Base-by-base conservation (phyloP, 1,139 yeast genomes). In the Nematodospora anomalae region DNA sequence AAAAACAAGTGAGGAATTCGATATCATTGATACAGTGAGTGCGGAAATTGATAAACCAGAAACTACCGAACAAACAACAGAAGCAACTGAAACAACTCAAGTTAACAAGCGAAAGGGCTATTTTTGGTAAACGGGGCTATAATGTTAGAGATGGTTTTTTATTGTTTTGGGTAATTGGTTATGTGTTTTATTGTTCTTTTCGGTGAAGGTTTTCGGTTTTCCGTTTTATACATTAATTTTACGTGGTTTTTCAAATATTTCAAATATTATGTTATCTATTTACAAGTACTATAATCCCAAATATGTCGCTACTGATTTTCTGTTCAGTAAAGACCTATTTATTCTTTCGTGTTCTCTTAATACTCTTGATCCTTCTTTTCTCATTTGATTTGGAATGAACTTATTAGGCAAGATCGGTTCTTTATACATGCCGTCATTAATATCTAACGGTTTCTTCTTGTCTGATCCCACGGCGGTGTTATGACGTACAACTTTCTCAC, bases 361-460 rank as follows among this genome's bases (percentile, higher is more conserved):
- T 49, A 59, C 53, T 60, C 69, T 39, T 49, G 55, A 65, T 67
- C 71, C 63, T 54, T 58, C 42, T 64, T 67, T 55, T 64, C 62
- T 70, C 37, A 71, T 52, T 30, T 60, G 65, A 46, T 69, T 72
- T 30, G 92, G 79, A 26, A 88, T 74, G 55, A 83, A 89, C 16
- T 84, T 82, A 56, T 80, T 74, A 6, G 95, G 83, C 44, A 79
- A 78, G 35, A 74, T 78, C 43, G 84, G 80, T 33, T 82, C 84
- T 30, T 85, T 83, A 45, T 84, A 74, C 41, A 83, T 73, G 27
- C 97, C 97, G 35, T 76, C 89, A 54, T 83, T 88, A 0, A 89
- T 84, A 23, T 73, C 75, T 30, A 80, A 72, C 7, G 92, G 90
- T 53, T 80, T 83, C 40, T 65, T 55, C 39, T 67, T 64, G 56